phyloP scores from a whole-genome alignment of 1,139 yeast genomes.

The Saccharomycopsis hybrid region DNA sequence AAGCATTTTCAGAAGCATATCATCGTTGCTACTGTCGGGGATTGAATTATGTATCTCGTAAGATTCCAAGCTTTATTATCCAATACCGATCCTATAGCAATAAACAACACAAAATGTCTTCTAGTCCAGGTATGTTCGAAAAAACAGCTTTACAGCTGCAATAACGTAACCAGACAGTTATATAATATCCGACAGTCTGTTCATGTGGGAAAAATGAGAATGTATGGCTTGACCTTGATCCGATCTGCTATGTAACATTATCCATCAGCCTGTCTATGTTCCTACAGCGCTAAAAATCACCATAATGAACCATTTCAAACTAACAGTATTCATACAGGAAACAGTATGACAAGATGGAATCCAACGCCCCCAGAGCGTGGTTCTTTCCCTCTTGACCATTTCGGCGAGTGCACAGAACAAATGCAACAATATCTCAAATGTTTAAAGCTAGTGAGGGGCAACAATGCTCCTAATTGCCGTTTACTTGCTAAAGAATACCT shows the following conservation, averaged over 20 bases:
- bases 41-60: too few species aligned
- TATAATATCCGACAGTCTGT: background rate
- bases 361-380: constrained; percentile 97
- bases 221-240: too few species aligned
- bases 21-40: too few species aligned
- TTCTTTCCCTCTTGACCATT: constrained; percentile 88
- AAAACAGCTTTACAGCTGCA: background rate
- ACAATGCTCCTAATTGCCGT: constrained; percentile 86
- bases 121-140: constrained; percentile 2
- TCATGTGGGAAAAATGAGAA: too few species aligned
- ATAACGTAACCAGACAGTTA: too few species aligned
- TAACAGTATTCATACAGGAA: background rate
- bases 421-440: constrained; percentile 78
- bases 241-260: too few species aligned
- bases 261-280: too few species aligned
- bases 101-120: constrained; percentile 1
- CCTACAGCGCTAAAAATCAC: too few species aligned
- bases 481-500: constrained; percentile 74
- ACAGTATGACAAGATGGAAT: constrained; percentile 37
- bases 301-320: background rate
- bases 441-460: constrained; percentile 68
- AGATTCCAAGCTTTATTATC: too few species aligned
- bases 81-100: too few species aligned
- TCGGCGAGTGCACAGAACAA: constrained; percentile 59
- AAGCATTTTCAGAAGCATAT: too few species aligned